A percentile compares a stretch with the other conserved stretches of the same genome.
Evolutionary conservation across 805 yeast genomes (phyloP).

Genomic region (Suhomyces vadensis): DNA sequence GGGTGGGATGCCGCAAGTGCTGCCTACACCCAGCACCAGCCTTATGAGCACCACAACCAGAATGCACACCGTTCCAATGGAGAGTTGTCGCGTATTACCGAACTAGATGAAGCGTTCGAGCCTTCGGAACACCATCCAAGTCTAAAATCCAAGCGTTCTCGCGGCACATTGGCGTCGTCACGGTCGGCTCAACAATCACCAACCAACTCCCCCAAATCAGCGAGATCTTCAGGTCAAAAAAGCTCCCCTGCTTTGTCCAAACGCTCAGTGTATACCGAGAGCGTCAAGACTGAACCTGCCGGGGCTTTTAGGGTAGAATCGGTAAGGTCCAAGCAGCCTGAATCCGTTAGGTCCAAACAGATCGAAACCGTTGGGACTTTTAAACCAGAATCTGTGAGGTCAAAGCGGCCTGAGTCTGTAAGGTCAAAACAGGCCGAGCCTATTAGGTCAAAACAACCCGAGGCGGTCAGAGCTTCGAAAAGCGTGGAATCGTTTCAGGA

Average conservation of each 20-base stretch:
- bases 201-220: not conserved
- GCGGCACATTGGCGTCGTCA: slow-evolving; percentile 1
- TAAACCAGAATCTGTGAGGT: not conserved
- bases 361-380: too few species aligned
- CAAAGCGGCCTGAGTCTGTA: slow-evolving; percentile 4
- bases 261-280: too few species aligned
- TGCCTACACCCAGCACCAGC: not conserved
- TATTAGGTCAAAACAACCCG: not conserved
- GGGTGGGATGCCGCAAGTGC: not conserved
- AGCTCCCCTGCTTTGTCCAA: not conserved
- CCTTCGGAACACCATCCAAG: not conserved
- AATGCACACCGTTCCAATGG: not conserved
- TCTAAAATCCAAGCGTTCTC: slow-evolving; percentile 1
- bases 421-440: not conserved
- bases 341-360: not conserved
- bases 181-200: not conserved
- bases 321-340: too few species aligned
- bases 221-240: not conserved
- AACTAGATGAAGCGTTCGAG: slow-evolving; percentile 1
- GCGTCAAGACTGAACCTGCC: too few species aligned
- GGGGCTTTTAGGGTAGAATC: too few species aligned
- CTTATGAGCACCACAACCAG: not conserved
- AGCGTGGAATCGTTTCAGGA: slow-evolving; percentile 8
- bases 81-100: not conserved
- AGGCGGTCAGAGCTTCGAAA: not conserved